phyloP scores from a whole-genome alignment of 805 yeast species.

The Blastobotrys peoriensis region DNA sequence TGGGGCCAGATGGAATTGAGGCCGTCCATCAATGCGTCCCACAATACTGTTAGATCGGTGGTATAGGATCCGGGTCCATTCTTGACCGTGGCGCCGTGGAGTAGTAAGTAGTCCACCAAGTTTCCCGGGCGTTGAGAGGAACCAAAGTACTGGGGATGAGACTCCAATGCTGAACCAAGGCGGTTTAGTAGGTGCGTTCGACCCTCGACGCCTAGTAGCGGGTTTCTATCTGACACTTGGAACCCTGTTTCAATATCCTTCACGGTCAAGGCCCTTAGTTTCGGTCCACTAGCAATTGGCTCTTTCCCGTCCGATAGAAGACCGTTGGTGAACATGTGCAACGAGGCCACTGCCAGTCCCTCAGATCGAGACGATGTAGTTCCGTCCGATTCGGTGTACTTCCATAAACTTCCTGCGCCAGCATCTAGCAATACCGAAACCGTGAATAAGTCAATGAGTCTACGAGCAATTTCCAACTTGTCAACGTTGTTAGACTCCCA shows the following conservation, averaged over 20 bases:
- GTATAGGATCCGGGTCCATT: conserved; percentile 8
- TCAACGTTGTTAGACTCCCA: conserved; percentile 33
- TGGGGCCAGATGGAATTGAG: conserved; percentile 54
- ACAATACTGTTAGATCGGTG: conserved; percentile 37
- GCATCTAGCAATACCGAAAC: conserved; percentile 61
- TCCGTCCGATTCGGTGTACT: conserved; percentile 36
- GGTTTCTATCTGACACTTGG: conserved; percentile 44
- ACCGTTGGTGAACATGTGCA: conserved; percentile 49
- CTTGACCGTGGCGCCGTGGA: conserved; percentile 16
- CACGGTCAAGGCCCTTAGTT: conserved; percentile 33
- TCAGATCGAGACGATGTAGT: conserved; percentile 44
- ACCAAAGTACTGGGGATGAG: conserved; percentile 42
- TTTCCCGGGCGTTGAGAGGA: conserved; percentile 46
- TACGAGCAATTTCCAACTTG: conserved; percentile 44
- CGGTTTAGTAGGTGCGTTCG: conserved; percentile 41
- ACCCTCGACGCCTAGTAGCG: conserved; percentile 51
- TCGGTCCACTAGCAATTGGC: conserved; percentile 40
- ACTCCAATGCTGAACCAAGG: conserved; percentile 42
- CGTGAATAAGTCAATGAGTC: conserved; percentile 51
- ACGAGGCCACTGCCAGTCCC: conserved; percentile 58
- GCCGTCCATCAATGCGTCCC: conserved; percentile 54
- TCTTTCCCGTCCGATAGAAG: conserved; percentile 35
- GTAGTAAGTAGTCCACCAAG: conserved; percentile 42
- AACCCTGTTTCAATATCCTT: conserved; percentile 37
- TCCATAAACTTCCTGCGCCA: conserved; percentile 62